These are phyloP conservation scores for Allium sativum DNA, from an alignment of 106 monocot genomes.

Conservation along the genomic window DNA sequence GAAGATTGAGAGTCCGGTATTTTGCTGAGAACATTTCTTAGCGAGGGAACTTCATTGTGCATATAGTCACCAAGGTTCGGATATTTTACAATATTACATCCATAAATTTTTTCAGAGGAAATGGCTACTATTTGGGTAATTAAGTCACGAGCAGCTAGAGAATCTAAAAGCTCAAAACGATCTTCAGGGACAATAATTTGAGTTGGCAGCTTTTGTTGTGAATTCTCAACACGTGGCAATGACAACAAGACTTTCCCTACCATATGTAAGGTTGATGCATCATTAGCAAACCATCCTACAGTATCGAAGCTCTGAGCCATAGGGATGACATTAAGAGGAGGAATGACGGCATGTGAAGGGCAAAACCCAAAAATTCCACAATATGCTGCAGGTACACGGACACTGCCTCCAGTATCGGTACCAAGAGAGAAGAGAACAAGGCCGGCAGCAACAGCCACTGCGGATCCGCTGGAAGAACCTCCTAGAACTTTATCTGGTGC, in stretches of 20 bases:
- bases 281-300: constrained; percentile 97
- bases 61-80: constrained; percentile 60
- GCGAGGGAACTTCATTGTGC: constrained; percentile 46
- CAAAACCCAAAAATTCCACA: constrained; percentile 93
- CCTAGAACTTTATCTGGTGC: constrained; percentile 74
- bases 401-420: constrained; percentile 99
- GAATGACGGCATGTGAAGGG: constrained; percentile 71
- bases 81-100: constrained; percentile 39
- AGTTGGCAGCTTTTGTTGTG: constrained; percentile 16
- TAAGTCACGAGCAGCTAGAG: constrained; percentile 21
- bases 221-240: constrained; percentile 22
- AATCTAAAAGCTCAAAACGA: constrained; percentile 57
- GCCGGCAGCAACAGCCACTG: constrained; percentile 69
- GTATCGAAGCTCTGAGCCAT: constrained; percentile 98
- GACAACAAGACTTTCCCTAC: constrained; percentile 52
- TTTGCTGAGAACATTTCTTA: constrained; percentile 28
- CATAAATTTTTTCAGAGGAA: constrained; percentile 37
- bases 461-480: constrained; percentile 92
- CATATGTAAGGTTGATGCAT: constrained; percentile 34
- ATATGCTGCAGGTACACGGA: constrained; percentile 84
- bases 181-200: constrained; percentile 59
- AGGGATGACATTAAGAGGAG: constrained; percentile 50
- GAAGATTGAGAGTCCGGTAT: constrained; percentile 13
- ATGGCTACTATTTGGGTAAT: constrained; percentile 36
- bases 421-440: constrained; percentile 83